A percentile compares a stretch with the other conserved stretches of the same genome.
Evolutionary conservation across 495 filamentous ascomycete species (phyloP).

Genomic region (Lentithecium fluviatile): DNA sequence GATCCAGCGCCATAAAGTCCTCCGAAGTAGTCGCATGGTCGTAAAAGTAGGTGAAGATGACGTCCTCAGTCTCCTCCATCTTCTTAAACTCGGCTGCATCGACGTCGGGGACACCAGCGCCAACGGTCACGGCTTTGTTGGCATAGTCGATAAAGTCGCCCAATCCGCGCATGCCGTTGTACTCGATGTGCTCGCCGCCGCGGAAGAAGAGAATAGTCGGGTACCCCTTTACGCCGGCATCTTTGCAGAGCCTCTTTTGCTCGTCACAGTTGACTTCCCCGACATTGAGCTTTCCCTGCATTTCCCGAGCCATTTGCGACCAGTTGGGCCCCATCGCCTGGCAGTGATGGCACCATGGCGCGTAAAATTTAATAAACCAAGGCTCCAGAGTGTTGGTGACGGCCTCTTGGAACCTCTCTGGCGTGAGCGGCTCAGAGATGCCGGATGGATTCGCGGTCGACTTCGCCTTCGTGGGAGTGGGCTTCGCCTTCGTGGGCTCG

Average conservation of each 20-base stretch:
- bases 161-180: slow-evolving; percentile 86
- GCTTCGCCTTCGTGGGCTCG: slow-evolving; percentile 38
- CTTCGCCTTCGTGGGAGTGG: slow-evolving; percentile 36
- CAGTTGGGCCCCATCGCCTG: slow-evolving; percentile 88
- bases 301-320: slow-evolving; percentile 83
- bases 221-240: slow-evolving; percentile 72
- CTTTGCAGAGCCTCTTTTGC: slow-evolving; percentile 83
- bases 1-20: slow-evolving; percentile 85
- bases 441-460: slow-evolving; percentile 60
- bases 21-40: slow-evolving; percentile 90
- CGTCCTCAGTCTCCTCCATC: slow-evolving; percentile 88
- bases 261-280: slow-evolving; percentile 95
- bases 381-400: slow-evolving; percentile 86
- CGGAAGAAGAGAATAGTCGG: slow-evolving; percentile 93
- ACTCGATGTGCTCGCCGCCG: slow-evolving; percentile 87
- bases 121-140: slow-evolving; percentile 77
- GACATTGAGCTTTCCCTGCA: slow-evolving; percentile 82
- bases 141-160: slow-evolving; percentile 86
- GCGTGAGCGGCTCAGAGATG: slow-evolving; percentile 68
- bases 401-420: slow-evolving; percentile 79
- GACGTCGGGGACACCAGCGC: slow-evolving; percentile 75
- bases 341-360: slow-evolving; percentile 95
- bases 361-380: slow-evolving; percentile 99
- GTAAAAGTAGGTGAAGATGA: slow-evolving; percentile 96
- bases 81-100: slow-evolving; percentile 72